phyloP scores from a whole-genome alignment of 257 asterid genomes.

The Solanum paucissectum region DNA sequence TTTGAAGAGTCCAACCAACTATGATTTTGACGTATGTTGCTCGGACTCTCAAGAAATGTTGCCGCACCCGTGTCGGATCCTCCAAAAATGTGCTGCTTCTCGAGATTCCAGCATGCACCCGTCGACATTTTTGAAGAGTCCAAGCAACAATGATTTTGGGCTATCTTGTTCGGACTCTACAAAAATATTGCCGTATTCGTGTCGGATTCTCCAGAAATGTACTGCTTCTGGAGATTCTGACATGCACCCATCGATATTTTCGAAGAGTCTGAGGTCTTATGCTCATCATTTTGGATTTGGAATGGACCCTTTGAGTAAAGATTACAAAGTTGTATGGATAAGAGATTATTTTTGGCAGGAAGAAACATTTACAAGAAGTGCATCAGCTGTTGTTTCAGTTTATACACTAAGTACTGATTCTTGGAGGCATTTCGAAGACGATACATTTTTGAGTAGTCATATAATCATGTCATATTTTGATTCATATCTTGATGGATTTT shows the following conservation, averaged over 20 bases:
- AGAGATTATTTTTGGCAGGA: conserved; percentile 18
- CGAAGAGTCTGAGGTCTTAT: neutral
- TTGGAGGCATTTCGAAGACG: neutral
- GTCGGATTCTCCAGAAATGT: neutral
- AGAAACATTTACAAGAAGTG: neutral
- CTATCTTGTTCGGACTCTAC: neutral
- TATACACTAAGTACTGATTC: neutral
- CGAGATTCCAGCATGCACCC: neutral
- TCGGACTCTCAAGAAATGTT: neutral
- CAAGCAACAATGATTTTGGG: accelerated
- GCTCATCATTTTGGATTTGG: conserved; percentile 31
- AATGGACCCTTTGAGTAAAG: conserved; percentile 18
- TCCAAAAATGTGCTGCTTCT: neutral
- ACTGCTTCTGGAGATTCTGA: neutral
- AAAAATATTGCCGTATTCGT: neutral
- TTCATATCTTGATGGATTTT: conserved; percentile 34
- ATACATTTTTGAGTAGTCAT: conserved; percentile 6
- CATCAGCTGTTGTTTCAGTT: neutral
- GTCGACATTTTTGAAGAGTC: neutral
- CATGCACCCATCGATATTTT: neutral
- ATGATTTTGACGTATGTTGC: neutral
- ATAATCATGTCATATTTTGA: conserved; percentile 21
- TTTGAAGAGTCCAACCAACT: neutral
- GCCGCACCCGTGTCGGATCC: neutral
- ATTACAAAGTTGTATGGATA: conserved; percentile 30